Percentiles rank a stretch among this genome's conserved stretches.
These are phyloP conservation scores for Arabis hirsuta DNA, from an alignment of 345 rosid genomes.

Conservation along the genomic window DNA sequence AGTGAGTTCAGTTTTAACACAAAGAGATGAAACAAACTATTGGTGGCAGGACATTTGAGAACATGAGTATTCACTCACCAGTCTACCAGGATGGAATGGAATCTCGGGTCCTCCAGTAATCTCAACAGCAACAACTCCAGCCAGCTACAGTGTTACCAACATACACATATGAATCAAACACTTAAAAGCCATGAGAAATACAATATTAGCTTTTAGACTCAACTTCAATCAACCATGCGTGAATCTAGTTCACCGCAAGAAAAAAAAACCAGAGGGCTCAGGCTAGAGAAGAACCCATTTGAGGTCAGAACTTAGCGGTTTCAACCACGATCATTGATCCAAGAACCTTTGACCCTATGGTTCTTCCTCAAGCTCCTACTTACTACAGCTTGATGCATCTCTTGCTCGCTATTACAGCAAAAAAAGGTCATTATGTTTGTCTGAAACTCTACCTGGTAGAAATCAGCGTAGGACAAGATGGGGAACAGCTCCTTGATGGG, in stretches of 20 bases:
- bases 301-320: neutral
- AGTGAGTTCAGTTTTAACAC: neutral
- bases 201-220: neutral
- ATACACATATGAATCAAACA: neutral
- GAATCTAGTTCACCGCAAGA: neutral
- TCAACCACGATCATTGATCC: neutral
- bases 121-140: constrained; percentile 88
- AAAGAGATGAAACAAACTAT: neutral
- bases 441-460: constrained; percentile 59
- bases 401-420: neutral
- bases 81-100: constrained; percentile 88
- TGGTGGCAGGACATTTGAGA: neutral
- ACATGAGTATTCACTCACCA: constrained; percentile 39
- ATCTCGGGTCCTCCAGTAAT: constrained; percentile 89
- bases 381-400: constrained; percentile 11
- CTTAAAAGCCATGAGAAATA: neutral
- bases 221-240: neutral
- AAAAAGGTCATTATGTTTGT: neutral
- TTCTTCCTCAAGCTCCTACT: neutral
- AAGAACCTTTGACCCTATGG: neutral
- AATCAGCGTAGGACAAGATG: constrained; percentile 72
- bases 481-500: constrained; percentile 78
- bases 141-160: constrained; percentile 51
- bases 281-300: neutral
- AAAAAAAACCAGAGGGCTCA: neutral